Percentiles rank a stretch among this genome's conserved stretches.
Conservation (phyloP, 1,284 basidiomycete species). For the Polyporus tsugae region DNA sequence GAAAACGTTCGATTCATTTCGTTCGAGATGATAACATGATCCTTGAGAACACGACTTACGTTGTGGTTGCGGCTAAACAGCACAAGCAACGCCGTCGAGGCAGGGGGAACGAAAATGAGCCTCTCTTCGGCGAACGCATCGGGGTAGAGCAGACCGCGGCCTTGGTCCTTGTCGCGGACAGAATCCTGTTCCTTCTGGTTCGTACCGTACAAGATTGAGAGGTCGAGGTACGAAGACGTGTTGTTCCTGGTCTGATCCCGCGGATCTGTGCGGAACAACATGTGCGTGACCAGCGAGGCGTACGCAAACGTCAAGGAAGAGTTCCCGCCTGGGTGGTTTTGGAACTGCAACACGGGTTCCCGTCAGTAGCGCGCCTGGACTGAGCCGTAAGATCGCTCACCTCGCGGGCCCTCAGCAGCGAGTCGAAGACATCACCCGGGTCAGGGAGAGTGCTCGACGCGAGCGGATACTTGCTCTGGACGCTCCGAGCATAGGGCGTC, state of each 20-base stretch:
- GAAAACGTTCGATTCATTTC: slow-evolving; percentile 13
- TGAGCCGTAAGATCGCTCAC: slow-evolving; percentile 22
- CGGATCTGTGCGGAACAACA: slow-evolving; percentile 71
- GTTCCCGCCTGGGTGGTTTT: slow-evolving; percentile 47
- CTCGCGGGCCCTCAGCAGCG: slow-evolving; percentile 65
- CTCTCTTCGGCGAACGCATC: slow-evolving; percentile 77
- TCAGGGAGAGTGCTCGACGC: slow-evolving; percentile 66
- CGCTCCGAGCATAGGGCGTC: slow-evolving; percentile 78
- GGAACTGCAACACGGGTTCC: slow-evolving; percentile 12
- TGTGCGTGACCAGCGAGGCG: slow-evolving; percentile 81
- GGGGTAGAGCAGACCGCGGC: slow-evolving; percentile 68
- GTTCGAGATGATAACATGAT: neutral
- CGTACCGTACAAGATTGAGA: slow-evolving; percentile 79
- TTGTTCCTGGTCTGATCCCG: slow-evolving; percentile 67
- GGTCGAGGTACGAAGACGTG: slow-evolving; percentile 79
- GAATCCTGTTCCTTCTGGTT: slow-evolving; percentile 49
- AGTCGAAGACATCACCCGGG: slow-evolving; percentile 75
- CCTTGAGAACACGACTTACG: slow-evolving; percentile 47
- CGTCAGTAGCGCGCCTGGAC: neutral
- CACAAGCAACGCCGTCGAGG: slow-evolving; percentile 72
- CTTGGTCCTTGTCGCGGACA: slow-evolving; percentile 42
- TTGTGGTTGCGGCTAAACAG: slow-evolving; percentile 81
- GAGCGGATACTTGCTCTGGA: slow-evolving; percentile 58
- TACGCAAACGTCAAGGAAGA: slow-evolving; percentile 81
- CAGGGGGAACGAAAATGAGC: slow-evolving; percentile 80